A percentile compares a stretch with the other conserved stretches of the same genome.
phyloP scores from a whole-genome alignment of 2,329 filamentous ascomycete species.

The Elsinoe perseae region DNA sequence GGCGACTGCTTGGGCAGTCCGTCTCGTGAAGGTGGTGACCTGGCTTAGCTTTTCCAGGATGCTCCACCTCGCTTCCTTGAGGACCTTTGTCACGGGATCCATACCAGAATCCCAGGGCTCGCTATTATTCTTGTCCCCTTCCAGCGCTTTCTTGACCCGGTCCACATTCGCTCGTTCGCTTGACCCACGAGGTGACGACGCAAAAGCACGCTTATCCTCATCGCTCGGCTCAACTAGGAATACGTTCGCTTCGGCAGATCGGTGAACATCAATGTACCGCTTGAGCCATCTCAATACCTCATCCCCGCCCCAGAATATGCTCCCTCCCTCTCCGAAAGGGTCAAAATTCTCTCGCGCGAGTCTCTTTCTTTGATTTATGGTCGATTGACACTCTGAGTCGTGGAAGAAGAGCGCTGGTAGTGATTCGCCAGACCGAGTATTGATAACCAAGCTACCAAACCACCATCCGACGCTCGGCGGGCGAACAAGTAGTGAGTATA shows the following conservation, averaged over 20 bases:
- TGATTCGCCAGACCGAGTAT: slow-evolving; percentile 80
- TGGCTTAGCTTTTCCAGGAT: slow-evolving; percentile 95
- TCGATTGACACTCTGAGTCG: slow-evolving; percentile 92
- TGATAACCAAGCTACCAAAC: slow-evolving; percentile 94
- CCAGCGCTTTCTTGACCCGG: slow-evolving; percentile 37
- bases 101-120: slow-evolving; percentile 58
- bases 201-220: slow-evolving; percentile 79
- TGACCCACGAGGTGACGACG: slow-evolving; percentile 32
- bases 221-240: slow-evolving; percentile 82
- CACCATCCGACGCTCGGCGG: slow-evolving; percentile 96
- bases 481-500: slow-evolving; percentile 83
- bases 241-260: slow-evolving; percentile 78
- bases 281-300: slow-evolving; percentile 88
- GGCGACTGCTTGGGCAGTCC: slow-evolving; percentile 83
- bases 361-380: slow-evolving; percentile 87
- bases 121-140: slow-evolving; percentile 29
- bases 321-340: slow-evolving; percentile 74
- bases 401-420: slow-evolving; percentile 97
- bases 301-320: slow-evolving; percentile 96
- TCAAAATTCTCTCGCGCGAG: slow-evolving; percentile 69
- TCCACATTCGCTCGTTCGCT: slow-evolving; percentile 44
- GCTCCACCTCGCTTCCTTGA: slow-evolving; percentile 94
- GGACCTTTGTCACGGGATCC: slow-evolving; percentile 86
- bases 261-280: slow-evolving; percentile 73
- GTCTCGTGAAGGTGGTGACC: slow-evolving; percentile 88